Evolutionary conservation across 345 rosid genomes (phyloP), one percentile per base, ranked within the genome.

Genomic region (Camelina sativa): DNA sequence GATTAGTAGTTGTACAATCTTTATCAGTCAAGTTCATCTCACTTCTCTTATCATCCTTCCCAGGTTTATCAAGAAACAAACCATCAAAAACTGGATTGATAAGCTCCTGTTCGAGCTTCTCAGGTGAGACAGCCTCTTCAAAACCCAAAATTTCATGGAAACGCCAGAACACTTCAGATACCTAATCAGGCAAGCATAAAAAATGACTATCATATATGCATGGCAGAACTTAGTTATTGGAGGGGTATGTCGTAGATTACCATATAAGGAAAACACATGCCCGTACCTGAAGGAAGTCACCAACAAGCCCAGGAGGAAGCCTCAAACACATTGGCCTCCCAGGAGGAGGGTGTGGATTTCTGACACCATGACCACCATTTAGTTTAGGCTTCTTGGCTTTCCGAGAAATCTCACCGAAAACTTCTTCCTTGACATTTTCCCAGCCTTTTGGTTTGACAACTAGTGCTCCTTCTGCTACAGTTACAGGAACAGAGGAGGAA

Each of bases 201-300:
- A 16, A 72, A 32, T 51, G 68, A 65, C 63, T 52, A 67, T 52
- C 37, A 65, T 77, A 37, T 41, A 72, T 34, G 69, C 15, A 40
- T 59, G 30, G 47, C 68, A 71, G 38, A 57, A 60, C 76, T 57
- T 41, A 23, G 56, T 65, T 62, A 59, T 59, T 22, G 43, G 37
- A 58, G 56, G 40, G 32, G 32, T 41, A 51, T 4, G 23, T 43
- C 35, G 69, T 43, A 52, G 35, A 70, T 34, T 37, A 65, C 50
- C 53, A 37, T 25, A 75, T 61, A 40, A 65, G 76, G 7, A 53
- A 76, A 62, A 50, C 56, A 71, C 25, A 65, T 13, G 55, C 28
- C 43, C 60, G 23, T 85, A 92, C 99, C 97, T 95, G 97, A 86
- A 86, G 89, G 72, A 85, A 82, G 80, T 95, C 99, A 66, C 97